Evolutionary conservation across 352 stramenopile genomes (phyloP).

Genomic region (Plasmopara viticola): DNA sequence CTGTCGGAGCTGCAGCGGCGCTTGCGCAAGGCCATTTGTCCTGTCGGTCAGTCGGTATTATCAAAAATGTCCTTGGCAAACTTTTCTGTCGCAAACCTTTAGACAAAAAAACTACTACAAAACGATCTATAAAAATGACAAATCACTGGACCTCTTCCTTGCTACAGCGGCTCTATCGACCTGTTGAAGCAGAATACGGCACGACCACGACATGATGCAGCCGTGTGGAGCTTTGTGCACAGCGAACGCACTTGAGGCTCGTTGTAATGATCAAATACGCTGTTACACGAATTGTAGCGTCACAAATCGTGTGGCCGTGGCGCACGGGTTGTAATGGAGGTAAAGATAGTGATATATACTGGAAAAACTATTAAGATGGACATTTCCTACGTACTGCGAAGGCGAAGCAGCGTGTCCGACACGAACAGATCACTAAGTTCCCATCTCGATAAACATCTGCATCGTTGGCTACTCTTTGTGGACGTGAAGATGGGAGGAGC

Average conservation of each 20-base stretch:
- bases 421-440: conserved; percentile 67
- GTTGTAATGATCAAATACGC: too few species aligned
- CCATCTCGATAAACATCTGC: conserved; percentile 90
- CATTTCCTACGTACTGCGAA: conserved; percentile 34
- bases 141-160: conserved; percentile 2
- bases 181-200: conserved; percentile 14
- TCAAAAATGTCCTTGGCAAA: conserved; percentile 7
- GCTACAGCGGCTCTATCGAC: conserved; percentile 11
- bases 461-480: conserved; percentile 89
- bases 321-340: too few species aligned
- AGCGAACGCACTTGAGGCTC: too few species aligned
- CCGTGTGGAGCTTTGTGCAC: conserved; percentile 42
- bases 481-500: conserved; percentile 85
- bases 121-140: conserved; percentile 12
- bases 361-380: too few species aligned
- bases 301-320: too few species aligned
- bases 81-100: background rate
- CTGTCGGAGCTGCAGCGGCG: conserved; percentile 32
- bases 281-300: too few species aligned
- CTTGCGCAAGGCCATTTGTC: conserved; percentile 33
- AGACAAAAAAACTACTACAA: background rate
- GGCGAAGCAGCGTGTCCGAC: conserved; percentile 25
- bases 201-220: conserved; percentile 3
- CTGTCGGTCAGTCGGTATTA: background rate
- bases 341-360: too few species aligned